These are phyloP conservation scores for Aspergillus amoenus DNA, from an alignment of 2,329 filamentous ascomycete genomes.

Conservation along the genomic window DNA sequence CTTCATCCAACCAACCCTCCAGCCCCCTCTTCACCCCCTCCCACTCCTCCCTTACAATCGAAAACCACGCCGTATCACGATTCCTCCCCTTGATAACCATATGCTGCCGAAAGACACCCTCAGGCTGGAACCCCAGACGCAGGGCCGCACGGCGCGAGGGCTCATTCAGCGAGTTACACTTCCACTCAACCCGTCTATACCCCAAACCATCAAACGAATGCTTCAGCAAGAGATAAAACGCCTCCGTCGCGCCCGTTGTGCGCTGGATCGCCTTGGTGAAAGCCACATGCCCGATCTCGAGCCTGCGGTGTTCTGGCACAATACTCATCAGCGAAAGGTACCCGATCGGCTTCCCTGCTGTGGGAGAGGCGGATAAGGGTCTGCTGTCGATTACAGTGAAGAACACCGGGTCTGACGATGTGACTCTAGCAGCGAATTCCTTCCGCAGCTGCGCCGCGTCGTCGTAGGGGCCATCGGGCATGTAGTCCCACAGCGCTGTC, in stretches of 20 bases:
- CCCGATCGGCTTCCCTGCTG: slow-evolving; percentile 41
- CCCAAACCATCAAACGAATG: slow-evolving; percentile 56
- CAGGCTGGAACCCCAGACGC: slow-evolving; percentile 59
- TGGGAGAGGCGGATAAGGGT: slow-evolving; percentile 17
- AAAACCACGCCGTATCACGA: slow-evolving; percentile 62
- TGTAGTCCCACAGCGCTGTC: slow-evolving; percentile 43
- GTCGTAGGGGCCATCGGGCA: slow-evolving; percentile 38
- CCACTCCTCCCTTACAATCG: slow-evolving; percentile 62
- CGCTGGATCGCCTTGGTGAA: slow-evolving; percentile 53
- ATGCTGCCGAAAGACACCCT: slow-evolving; percentile 63
- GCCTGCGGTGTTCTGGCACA: slow-evolving; percentile 46
- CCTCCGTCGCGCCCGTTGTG: slow-evolving; percentile 58
- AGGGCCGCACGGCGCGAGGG: slow-evolving; percentile 55
- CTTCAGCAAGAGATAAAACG: slow-evolving; percentile 55
- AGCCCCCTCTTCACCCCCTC: slow-evolving; percentile 52
- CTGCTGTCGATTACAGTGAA: slow-evolving; percentile 46
- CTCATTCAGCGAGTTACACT: slow-evolving; percentile 58
- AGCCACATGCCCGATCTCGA: slow-evolving; percentile 61
- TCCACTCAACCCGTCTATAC: slow-evolving; percentile 64
- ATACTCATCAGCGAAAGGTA: slow-evolving; percentile 48
- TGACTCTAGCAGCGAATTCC: slow-evolving; percentile 18
- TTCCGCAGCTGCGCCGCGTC: slow-evolving; percentile 30
- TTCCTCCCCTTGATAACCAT: slow-evolving; percentile 58
- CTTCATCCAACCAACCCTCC: slow-evolving; percentile 54
- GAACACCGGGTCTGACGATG: slow-evolving; percentile 40